A percentile compares a stretch with the other conserved stretches of the same genome.
phyloP scores from a whole-genome alignment of 2,329 filamentous ascomycete genomes.

The Cladosporium velox region DNA sequence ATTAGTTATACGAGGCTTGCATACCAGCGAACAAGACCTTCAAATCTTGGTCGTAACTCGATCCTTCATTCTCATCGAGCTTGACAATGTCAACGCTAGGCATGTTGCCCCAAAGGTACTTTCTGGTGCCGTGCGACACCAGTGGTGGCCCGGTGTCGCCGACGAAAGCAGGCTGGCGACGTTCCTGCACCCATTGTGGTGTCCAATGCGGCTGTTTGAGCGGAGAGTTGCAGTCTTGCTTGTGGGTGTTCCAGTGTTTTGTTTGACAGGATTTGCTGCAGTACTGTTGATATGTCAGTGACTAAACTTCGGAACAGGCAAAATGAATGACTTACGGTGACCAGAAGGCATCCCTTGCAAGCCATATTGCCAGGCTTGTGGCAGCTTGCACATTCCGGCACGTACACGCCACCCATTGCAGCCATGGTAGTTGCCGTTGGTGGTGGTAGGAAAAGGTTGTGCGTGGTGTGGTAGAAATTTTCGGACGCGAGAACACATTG shows the following conservation, averaged over 20 bases:
- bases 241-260: slow-evolving; percentile 37
- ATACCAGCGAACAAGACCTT: slow-evolving; percentile 41
- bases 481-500: too few relatives aligned
- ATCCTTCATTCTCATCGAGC: slow-evolving; percentile 37
- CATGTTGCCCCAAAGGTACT: slow-evolving; percentile 45
- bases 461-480: too few relatives aligned
- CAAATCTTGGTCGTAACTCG: slow-evolving; percentile 18
- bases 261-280: slow-evolving; percentile 39
- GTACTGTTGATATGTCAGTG: slow-evolving; percentile 32
- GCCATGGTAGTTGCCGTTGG: too few relatives aligned
- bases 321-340: slow-evolving; percentile 14
- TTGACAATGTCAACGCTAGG: slow-evolving; percentile 45
- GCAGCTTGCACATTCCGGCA: slow-evolving; percentile 18
- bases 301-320: neutral
- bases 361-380: neutral
- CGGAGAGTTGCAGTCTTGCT: slow-evolving; percentile 35
- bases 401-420: too few relatives aligned
- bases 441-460: neutral
- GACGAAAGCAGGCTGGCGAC: slow-evolving; percentile 33
- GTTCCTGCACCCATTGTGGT: slow-evolving; percentile 35
- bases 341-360: slow-evolving; percentile 20
- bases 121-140: slow-evolving; percentile 25
- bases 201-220: slow-evolving; percentile 32
- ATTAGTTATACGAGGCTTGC: too few relatives aligned
- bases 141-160: slow-evolving; percentile 15